Conservation (phyloP, 371 early-diverging fungal genomes). For the Syncephalis plumigaleata region DNA sequence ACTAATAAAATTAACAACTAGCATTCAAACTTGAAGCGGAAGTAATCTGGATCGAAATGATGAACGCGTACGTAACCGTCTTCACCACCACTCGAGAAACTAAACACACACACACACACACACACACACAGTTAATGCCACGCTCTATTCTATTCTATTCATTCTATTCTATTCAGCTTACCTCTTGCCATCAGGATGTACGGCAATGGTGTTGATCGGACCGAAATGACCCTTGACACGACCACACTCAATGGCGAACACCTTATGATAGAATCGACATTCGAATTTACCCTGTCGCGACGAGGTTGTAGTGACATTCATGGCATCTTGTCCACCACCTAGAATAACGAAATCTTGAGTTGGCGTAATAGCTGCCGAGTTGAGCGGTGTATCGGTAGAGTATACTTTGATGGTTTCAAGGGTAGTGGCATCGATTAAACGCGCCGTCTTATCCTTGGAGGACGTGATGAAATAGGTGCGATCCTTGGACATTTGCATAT, state of each 20-base stretch:
- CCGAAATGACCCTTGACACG: constrained; percentile 98
- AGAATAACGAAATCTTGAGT: constrained; percentile 62
- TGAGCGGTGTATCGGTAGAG: constrained; percentile 87
- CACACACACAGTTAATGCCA: neutral
- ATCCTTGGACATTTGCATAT: constrained; percentile 88
- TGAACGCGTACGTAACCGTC: constrained; percentile 96
- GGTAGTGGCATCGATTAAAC: constrained; percentile 75
- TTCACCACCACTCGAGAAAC: constrained; percentile 95
- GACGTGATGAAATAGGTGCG: constrained; percentile 92
- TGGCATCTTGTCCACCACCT: constrained; percentile 71
- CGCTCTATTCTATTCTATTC: neutral
- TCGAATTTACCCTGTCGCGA: constrained; percentile 97
- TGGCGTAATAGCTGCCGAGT: constrained; percentile 89
- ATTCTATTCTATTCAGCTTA: constrained; percentile 10
- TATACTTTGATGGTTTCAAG: constrained; percentile 74
- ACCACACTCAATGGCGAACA: constrained; percentile 93
- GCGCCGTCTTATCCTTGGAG: constrained; percentile 90
- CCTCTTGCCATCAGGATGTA: constrained; percentile 84
- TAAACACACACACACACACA: constrained; percentile 4
- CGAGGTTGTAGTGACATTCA: constrained; percentile 92
- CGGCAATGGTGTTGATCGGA: constrained; percentile 97
- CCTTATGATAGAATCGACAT: constrained; percentile 95
- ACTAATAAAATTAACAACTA: no score
- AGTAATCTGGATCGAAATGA: constrained; percentile 91
- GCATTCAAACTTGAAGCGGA: constrained; percentile 46